Evolutionary conservation across 2,329 filamentous ascomycete genomes (phyloP).

Genomic region (Aspergillus eucalypticola): DNA sequence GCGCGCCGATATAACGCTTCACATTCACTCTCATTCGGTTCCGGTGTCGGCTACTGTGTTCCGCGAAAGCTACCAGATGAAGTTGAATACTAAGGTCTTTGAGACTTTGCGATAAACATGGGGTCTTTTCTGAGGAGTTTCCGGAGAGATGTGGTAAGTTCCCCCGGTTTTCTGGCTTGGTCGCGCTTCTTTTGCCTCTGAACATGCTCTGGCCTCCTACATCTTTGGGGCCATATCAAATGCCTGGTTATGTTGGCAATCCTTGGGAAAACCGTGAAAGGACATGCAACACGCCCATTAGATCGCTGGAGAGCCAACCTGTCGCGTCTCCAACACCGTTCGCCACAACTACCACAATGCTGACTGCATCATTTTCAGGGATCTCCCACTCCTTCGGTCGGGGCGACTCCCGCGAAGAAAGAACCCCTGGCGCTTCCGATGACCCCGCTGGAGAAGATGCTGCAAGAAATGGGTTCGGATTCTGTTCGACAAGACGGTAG

Average conservation of each 20-base stretch:
- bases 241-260: not conserved
- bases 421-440: conserved; percentile 58
- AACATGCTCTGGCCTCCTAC: not conserved
- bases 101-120: conserved; percentile 36
- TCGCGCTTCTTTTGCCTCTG: conserved; percentile 2
- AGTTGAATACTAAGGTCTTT: conserved; percentile 24
- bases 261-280: not conserved
- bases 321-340: not conserved
- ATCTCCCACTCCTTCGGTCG: conserved; percentile 49
- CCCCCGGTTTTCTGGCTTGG: conserved; percentile 17
- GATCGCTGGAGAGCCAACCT: not conserved
- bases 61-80: conserved; percentile 30
- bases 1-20: conserved; percentile 15
- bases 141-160: conserved; percentile 41
- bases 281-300: not conserved
- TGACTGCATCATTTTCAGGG: conserved; percentile 39
- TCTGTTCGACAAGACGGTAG: conserved; percentile 82
- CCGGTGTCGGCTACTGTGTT: conserved; percentile 21
- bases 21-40: conserved; percentile 17
- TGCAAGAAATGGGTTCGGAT: conserved; percentile 79
- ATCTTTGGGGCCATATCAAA: not conserved
- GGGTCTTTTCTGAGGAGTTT: conserved; percentile 44
- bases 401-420: conserved; percentile 56
- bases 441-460: conserved; percentile 69
- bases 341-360: conserved; percentile 9